Conservation (phyloP, 768 basidiomycete species). For the Suillus weaverae region DNA sequence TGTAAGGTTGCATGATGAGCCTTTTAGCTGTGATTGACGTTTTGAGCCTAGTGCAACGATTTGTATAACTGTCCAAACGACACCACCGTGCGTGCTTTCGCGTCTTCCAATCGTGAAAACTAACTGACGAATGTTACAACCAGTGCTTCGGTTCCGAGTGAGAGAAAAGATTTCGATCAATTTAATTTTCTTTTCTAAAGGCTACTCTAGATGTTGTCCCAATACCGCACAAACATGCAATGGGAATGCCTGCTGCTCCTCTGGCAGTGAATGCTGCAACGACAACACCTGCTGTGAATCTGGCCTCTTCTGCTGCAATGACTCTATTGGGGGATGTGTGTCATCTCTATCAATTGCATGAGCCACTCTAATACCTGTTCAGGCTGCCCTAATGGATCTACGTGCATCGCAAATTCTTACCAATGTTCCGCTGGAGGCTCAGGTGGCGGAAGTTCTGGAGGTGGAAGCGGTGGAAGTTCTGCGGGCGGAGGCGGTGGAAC, state of each 20-base stretch:
- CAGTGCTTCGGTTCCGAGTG: slow-evolving; percentile 15
- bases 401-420: background rate
- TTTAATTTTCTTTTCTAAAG: background rate
- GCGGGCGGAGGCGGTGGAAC: no score
- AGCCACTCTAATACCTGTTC: background rate
- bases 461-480: background rate
- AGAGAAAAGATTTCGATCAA: background rate
- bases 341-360: background rate
- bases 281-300: slow-evolving; percentile 10
- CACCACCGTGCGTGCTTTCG: slow-evolving; percentile 13
- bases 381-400: slow-evolving; percentile 22
- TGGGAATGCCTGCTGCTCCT: slow-evolving; percentile 12
- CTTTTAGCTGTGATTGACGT: background rate
- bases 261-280: slow-evolving; percentile 1
- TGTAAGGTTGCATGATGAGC: slow-evolving; percentile 10
- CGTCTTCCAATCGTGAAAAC: background rate
- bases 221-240: slow-evolving; percentile 14
- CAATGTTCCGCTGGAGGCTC: background rate
- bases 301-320: slow-evolving; percentile 22
- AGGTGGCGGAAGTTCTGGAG: background rate
- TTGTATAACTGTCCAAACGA: slow-evolving; percentile 14
- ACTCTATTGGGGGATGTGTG: slow-evolving; percentile 24
- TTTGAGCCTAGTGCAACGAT: slow-evolving; percentile 15
- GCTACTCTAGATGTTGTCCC: slow-evolving; percentile 20
- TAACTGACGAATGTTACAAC: slow-evolving; percentile 1